phyloP scores from a whole-genome alignment of 1,284 basidiomycete genomes.

The Lentinula novae-zelandiae region DNA sequence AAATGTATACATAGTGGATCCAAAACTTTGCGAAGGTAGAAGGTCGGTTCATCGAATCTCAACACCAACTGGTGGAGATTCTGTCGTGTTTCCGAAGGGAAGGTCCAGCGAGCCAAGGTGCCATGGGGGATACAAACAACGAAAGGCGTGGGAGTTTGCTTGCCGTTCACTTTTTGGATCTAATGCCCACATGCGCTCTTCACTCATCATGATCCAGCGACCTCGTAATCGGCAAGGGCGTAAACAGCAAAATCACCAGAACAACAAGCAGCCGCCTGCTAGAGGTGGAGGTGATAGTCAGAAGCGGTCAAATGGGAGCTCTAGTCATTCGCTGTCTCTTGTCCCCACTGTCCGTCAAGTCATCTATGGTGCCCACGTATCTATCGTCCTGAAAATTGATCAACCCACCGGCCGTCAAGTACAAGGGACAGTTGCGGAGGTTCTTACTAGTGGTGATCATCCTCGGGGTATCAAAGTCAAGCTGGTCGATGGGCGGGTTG shows the following conservation, averaged over 20 bases:
- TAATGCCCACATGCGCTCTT: no score
- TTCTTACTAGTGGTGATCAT: constrained; percentile 1
- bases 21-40: no score
- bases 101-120: no score
- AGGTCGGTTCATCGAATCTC: no score
- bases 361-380: constrained; percentile 1
- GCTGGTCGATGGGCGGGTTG: constrained; percentile 1
- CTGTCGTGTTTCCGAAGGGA: no score
- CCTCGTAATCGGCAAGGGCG: constrained; percentile 3
- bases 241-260: background rate
- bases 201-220: background rate
- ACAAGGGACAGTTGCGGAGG: constrained; percentile 3
- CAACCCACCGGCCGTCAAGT: constrained; percentile 1
- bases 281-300: background rate
- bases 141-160: no score
- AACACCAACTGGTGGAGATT: no score
- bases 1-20: no score
- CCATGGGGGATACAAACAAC: no score
- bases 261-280: background rate
- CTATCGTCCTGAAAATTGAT: constrained; percentile 2
- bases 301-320: background rate
- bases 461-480: constrained; percentile 2
- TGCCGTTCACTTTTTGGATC: no score
- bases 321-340: background rate
- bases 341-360: background rate